Evolutionary conservation across 106 monocot species (phyloP).

Genomic region (Phalaenopsis aphrodite): DNA sequence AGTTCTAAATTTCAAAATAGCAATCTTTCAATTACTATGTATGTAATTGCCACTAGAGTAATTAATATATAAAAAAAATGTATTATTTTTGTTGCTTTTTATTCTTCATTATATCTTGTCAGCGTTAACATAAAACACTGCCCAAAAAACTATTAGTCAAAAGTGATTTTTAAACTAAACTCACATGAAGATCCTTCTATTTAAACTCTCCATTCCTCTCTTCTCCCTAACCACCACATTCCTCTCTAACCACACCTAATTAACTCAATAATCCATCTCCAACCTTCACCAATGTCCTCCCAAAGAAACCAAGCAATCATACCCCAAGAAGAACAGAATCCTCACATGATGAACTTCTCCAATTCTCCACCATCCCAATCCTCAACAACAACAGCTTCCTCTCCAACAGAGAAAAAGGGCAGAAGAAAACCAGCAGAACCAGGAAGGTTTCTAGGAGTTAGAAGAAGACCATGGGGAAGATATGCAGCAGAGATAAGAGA

Average conservation of each 20-base stretch:
- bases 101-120: no score
- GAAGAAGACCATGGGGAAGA: constrained; percentile 63
- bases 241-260: neutral
- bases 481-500: constrained; percentile 74
- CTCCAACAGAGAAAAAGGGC: constrained; percentile 42
- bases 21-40: no score
- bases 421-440: constrained; percentile 47
- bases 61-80: no score
- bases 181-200: neutral
- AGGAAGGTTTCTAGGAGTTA: constrained; percentile 59
- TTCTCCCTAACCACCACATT: neutral
- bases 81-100: no score
- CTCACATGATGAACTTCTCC: constrained; percentile 6
- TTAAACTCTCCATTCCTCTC: neutral
- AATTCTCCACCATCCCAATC: neutral
- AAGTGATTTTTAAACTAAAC: neutral
- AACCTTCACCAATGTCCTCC: neutral
- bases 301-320: neutral
- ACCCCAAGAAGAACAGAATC: neutral
- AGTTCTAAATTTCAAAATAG: no score
- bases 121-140: no score
- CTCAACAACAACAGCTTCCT: constrained; percentile 1
- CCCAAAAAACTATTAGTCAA: no score
- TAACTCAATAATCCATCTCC: neutral
- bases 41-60: no score